A percentile compares a stretch with the other conserved stretches of the same genome.
These are phyloP conservation scores for Sphagnurus paluster DNA, from an alignment of 1,284 basidiomycete genomes.

Conservation along the genomic window DNA sequence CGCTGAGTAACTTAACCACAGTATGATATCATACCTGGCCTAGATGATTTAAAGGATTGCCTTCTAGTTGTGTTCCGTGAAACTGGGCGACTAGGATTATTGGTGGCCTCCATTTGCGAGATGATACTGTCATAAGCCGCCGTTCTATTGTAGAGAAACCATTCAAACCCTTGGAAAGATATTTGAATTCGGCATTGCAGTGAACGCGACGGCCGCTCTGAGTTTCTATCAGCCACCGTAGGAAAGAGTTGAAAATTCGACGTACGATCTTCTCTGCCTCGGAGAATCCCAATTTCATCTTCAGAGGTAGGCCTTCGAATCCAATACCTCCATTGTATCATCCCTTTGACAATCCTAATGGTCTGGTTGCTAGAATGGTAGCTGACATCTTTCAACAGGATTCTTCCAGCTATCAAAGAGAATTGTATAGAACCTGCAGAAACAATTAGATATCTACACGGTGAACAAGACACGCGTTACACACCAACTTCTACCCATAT, in stretches of 20 bases:
- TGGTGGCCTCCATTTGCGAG: conserved; percentile 64
- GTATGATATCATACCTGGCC: conserved; percentile 17
- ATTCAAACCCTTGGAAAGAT: conserved; percentile 82
- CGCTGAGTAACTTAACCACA: conserved; percentile 5
- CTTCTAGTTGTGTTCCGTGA: conserved; percentile 30
- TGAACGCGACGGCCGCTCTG: conserved; percentile 36
- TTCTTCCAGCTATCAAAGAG: conserved; percentile 83
- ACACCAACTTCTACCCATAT: conserved; percentile 78
- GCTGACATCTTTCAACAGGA: conserved; percentile 81
- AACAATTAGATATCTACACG: conserved; percentile 5
- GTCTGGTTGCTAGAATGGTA: conserved; percentile 93
- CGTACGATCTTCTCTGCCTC: conserved; percentile 53
- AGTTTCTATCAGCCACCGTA: conserved; percentile 28
- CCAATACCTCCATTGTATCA: conserved; percentile 93
- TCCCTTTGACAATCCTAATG: conserved; percentile 77
- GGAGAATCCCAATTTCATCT: conserved; percentile 61
- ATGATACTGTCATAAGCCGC: conserved; percentile 86
- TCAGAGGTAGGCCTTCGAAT: conserved; percentile 68
- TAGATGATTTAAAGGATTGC: conserved; percentile 23
- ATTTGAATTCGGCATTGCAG: conserved; percentile 71
- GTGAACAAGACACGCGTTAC: conserved; percentile 18
- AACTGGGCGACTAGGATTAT: conserved; percentile 29
- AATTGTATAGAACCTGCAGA: conserved; percentile 82
- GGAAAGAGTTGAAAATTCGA: conserved; percentile 7
- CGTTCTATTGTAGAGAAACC: conserved; percentile 88